Evolutionary conservation across 2,329 filamentous ascomycete species (phyloP), one percentile per base, ranked within the genome.

Genomic region (Arthrobotrys iridis): DNA sequence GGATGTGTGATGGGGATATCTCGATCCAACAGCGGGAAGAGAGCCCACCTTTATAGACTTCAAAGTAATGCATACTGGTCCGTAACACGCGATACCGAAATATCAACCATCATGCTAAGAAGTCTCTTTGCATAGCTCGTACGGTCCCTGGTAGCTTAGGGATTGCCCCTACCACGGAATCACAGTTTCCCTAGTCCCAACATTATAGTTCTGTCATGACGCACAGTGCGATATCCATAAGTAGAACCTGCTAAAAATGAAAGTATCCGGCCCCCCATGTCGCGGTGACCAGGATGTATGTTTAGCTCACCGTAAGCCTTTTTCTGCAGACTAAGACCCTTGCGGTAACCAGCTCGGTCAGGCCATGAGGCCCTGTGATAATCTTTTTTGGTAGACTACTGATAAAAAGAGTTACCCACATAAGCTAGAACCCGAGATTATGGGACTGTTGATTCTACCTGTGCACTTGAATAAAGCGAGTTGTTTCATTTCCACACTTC

Each of bases 201-300:
- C 70, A 67, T 75, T 63, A 75, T 67, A 67, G 55, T 67, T 55
- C 45, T 68, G 63, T 75, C 71, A 75, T 75, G 63, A 68, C 71
- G 71, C 46, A 52, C 71, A 68, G 46, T 1, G 33, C 63, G 71
- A 58, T 75, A 50, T 46, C 71, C 71, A 41, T 20, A 75, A 75
- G 71, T 64, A 59, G 71, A 67, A 75, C 55, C 46, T 75, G 57
- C 71, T 59, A 41, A 68, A 67, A 63, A 7, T 45, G 62, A 52
- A 74, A 57, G 55, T 48, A 33, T 22, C 62, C 45, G 37, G 58
- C 18, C 15, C 18, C 58, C 71, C 63, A 63, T 68, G 70, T 55
- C 11, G 8, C 20, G 24, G 8, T 28, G 35, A 22, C 46, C 57
- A 46, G 71, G 71, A 22, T 57, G 43, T 26, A 62, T 62, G 43